Evolutionary conservation across 2,329 filamentous ascomycete genomes (phyloP), one percentile per base, ranked within the genome.

Genomic region (Trichoderma arundinaceum): DNA sequence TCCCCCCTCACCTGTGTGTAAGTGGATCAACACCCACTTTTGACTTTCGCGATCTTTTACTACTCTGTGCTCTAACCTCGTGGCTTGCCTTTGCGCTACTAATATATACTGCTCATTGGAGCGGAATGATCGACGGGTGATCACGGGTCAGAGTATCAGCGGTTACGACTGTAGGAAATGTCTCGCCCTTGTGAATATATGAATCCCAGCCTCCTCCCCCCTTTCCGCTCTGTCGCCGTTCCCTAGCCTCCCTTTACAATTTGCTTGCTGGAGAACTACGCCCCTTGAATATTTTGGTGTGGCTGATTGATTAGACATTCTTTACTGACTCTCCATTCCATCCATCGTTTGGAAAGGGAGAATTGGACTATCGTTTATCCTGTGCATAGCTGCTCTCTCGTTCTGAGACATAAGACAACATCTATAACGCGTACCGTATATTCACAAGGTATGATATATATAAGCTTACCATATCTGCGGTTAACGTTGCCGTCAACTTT

Each of bases 321-420:
- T 15, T 49, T 62, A 44, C 48, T 33, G 35, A 66, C 68, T 84
- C 70, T 39, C 66, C 46, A 83, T 84, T 71, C 59, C 48, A 0
- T 69, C 56, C 38, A 74, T 85, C 17, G 60, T 52, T 71, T 64
- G 65, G 52, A 68, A 64, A 64, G 17, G 51, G 43, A 64, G 38
- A 44, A 51, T 48, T 44, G 12, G 43, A 33, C 64, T 8, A 28
- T 66, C 48, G 33, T 44, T 58, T 61, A 17, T 28, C 39, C 4
- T 12, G 7, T 12, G 35, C 33, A 17, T 15, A 56, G 51, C 9
- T 22, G 48, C 28, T 56, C 33, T 17, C 28, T 48, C 32, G 6
- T 10, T 49, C 4, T 60, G 10, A 65, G 43, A 43, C 64, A 57
- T 13, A 64, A 13, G 10, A 22, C 2, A 9, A 0, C 32, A 10